These are phyloP conservation scores for Fusarium pseudonygamai DNA, from an alignment of 2,329 filamentous ascomycete species.

Conservation along the genomic window DNA sequence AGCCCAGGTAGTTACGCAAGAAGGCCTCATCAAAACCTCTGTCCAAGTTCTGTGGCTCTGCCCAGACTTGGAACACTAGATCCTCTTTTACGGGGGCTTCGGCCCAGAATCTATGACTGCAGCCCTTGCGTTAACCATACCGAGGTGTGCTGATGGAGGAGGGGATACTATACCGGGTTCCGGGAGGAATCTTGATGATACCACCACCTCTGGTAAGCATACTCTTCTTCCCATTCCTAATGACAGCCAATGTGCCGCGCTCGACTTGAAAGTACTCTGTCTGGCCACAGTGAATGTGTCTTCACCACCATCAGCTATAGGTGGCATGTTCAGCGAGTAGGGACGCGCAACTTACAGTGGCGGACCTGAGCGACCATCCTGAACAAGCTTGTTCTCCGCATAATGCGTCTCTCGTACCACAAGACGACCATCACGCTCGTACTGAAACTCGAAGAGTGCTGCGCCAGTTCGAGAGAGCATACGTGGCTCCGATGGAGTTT, in stretches of 20 bases:
- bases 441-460: not conserved
- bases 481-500: not conserved
- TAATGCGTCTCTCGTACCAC: not conserved
- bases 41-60: not conserved
- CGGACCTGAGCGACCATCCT: not conserved
- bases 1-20: not conserved
- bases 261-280: not conserved
- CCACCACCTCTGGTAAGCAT: not conserved
- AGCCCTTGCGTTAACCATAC: not conserved
- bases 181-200: not conserved
- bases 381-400: not conserved
- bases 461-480: not conserved
- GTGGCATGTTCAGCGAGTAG: too few species aligned
- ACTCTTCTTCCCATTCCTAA: not conserved
- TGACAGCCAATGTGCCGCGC: not conserved
- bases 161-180: not conserved
- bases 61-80: not conserved
- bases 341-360: not conserved
- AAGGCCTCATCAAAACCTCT: not conserved
- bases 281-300: not conserved
- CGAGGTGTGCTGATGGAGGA: accelerated
- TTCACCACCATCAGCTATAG: not conserved
- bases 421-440: not conserved
- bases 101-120: not conserved
- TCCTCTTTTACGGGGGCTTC: not conserved